A percentile compares a stretch with the other conserved stretches of the same genome.
These are phyloP conservation scores for Turnera subulata DNA, from an alignment of 345 rosid genomes.

Conservation along the genomic window DNA sequence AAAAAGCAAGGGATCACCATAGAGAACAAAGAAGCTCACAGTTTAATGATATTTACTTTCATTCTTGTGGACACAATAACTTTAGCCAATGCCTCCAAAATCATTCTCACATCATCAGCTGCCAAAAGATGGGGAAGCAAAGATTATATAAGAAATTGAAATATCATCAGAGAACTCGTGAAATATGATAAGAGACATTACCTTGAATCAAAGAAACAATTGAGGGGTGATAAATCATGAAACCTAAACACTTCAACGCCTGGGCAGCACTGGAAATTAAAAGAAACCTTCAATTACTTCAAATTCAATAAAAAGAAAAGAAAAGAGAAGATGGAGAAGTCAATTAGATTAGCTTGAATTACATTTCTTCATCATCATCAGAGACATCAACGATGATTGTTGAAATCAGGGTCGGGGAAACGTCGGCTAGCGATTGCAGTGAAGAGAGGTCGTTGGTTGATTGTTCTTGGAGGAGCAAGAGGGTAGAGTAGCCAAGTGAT, in stretches of 20 bases:
- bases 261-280: conserved; percentile 38
- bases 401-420: conserved; percentile 20
- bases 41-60: conserved; percentile 28
- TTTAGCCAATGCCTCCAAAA: conserved; percentile 37
- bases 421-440: conserved; percentile 29
- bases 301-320: not conserved
- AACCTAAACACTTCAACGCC: conserved; percentile 62
- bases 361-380: conserved; percentile 46
- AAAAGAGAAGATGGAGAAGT: not conserved
- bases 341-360: not conserved
- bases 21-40: conserved; percentile 5
- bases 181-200: conserved; percentile 3
- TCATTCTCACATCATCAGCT: conserved; percentile 28
- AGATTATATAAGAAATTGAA: not conserved
- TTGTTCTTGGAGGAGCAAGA: conserved; percentile 37
- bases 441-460: conserved; percentile 25
- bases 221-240: conserved; percentile 48
- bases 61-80: conserved; percentile 36
- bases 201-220: conserved; percentile 37
- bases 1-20: not conserved
- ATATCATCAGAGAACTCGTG: too few species aligned
- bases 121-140: conserved; percentile 4
- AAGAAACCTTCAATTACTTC: not conserved
- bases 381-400: conserved; percentile 24
- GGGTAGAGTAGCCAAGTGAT: conserved; percentile 39